phyloP scores from a whole-genome alignment of 2,329 filamentous ascomycete genomes.

The Aspergillus glaucus region DNA sequence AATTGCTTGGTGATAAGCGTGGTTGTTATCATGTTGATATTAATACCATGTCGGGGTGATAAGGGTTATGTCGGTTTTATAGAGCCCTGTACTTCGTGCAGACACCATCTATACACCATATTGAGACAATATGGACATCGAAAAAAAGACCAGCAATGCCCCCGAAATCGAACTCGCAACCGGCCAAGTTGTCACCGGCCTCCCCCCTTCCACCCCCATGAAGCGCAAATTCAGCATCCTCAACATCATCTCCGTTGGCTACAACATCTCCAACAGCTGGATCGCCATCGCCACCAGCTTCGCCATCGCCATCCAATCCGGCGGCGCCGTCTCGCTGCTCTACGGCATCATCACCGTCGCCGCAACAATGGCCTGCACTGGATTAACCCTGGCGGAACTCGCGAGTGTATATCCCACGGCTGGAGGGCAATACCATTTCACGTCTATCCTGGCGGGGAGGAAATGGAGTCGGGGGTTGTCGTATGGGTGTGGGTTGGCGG shows the following conservation, averaged over 20 bases:
- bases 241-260: slow-evolving; percentile 18
- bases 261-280: slow-evolving; percentile 22
- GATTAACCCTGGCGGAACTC: slow-evolving; percentile 22
- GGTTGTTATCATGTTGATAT: background rate
- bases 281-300: slow-evolving; percentile 19
- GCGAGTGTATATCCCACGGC: slow-evolving; percentile 24
- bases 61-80: background rate
- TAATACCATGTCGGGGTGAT: background rate
- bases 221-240: slow-evolving; percentile 19
- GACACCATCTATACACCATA: background rate
- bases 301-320: slow-evolving; percentile 18
- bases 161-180: slow-evolving; percentile 13
- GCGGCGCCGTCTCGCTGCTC: slow-evolving; percentile 14
- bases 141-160: background rate
- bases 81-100: no score
- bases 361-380: slow-evolving; percentile 14
- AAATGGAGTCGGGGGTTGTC: slow-evolving; percentile 18
- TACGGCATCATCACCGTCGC: slow-evolving; percentile 18
- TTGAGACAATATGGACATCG: background rate
- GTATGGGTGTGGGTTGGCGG: slow-evolving; percentile 16
- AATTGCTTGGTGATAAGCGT: background rate
- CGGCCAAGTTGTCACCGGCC: slow-evolving; percentile 14
- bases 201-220: slow-evolving; percentile 11
- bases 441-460: slow-evolving; percentile 19
- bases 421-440: slow-evolving; percentile 25